These are phyloP conservation scores for Rugonectria rugulosa DNA, from an alignment of 2,329 filamentous ascomycete genomes.

Conservation along the genomic window DNA sequence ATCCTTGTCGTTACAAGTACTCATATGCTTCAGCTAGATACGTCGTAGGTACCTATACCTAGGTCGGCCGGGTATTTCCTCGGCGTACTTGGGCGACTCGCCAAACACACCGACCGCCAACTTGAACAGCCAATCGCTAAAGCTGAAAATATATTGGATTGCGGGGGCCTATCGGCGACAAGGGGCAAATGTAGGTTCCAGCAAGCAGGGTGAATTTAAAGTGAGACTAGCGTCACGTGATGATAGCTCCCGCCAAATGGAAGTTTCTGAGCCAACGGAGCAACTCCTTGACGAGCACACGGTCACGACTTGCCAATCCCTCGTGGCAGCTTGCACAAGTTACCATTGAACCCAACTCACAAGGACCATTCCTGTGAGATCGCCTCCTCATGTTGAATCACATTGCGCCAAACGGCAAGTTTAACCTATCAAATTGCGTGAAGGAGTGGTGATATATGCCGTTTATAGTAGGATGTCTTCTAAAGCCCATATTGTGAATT, in stretches of 20 bases:
- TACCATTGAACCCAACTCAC: constrained; percentile 5
- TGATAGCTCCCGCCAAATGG: neutral
- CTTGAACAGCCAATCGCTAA: constrained; percentile 3
- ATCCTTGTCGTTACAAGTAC: too few relatives aligned
- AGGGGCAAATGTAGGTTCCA: neutral
- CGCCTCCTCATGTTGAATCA: constrained; percentile 3
- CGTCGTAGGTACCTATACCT: too few relatives aligned
- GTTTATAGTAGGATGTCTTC: constrained; percentile 2
- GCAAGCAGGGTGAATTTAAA: neutral
- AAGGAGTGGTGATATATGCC: constrained; percentile 5
- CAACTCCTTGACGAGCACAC: constrained; percentile 10
- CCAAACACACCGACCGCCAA: neutral
- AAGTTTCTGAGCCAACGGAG: constrained; percentile 17
- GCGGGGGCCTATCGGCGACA: neutral
- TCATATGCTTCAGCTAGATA: too few relatives aligned
- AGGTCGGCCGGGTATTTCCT: too few relatives aligned
- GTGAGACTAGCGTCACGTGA: constrained; percentile 14
- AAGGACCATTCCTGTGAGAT: constrained; percentile 2
- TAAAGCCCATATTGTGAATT: constrained; percentile 9
- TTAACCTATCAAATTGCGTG: neutral
- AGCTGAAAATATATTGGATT: constrained; percentile 1
- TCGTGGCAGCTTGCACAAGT: neutral
- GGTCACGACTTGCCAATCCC: constrained; percentile 7
- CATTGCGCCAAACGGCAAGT: neutral
- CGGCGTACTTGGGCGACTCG: too few relatives aligned